Evolutionary conservation across 371 early-diverging fungal genomes (phyloP).

Genomic region (Saksenaea oblongispora): DNA sequence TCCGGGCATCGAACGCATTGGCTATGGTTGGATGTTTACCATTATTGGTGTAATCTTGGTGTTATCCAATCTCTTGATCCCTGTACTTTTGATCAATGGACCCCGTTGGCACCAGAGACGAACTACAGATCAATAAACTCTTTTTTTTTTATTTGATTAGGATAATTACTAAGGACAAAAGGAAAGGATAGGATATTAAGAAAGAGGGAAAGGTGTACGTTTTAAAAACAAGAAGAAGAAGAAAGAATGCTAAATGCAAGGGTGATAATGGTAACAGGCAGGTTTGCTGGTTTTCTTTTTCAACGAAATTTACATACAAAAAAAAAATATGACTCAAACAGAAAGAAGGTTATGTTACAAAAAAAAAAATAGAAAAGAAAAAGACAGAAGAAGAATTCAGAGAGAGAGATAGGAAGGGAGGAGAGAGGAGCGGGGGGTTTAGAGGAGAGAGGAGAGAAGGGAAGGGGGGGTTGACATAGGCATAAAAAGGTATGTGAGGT

Average conservation of each 20-base stretch:
- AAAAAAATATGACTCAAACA: neutral
- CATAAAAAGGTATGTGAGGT: neutral
- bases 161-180: neutral
- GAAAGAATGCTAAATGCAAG: neutral
- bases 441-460: neutral
- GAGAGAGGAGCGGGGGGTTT: no score
- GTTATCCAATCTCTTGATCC: constrained; percentile 5
- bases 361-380: constrained; percentile 8
- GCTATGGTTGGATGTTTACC: constrained; percentile 42
- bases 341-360: constrained; percentile 12
- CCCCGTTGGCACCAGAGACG: constrained; percentile 7
- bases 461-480: neutral
- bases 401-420: constrained; percentile 3
- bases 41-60: constrained; percentile 24
- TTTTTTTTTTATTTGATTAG: neutral
- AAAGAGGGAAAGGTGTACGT: neutral
- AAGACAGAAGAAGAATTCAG: constrained; percentile 3
- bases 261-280: neutral
- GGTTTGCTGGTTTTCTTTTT: neutral
- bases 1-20: constrained; percentile 32
- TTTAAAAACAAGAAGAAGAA: constrained; percentile 6
- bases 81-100: constrained; percentile 1
- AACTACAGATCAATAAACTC: neutral
- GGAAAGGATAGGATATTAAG: constrained; percentile 6
- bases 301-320: neutral